Percentiles rank a stretch among this genome's conserved stretches.
phyloP scores from a whole-genome alignment of 2,329 filamentous ascomycete species.

The Cladophialophora carrionii region DNA sequence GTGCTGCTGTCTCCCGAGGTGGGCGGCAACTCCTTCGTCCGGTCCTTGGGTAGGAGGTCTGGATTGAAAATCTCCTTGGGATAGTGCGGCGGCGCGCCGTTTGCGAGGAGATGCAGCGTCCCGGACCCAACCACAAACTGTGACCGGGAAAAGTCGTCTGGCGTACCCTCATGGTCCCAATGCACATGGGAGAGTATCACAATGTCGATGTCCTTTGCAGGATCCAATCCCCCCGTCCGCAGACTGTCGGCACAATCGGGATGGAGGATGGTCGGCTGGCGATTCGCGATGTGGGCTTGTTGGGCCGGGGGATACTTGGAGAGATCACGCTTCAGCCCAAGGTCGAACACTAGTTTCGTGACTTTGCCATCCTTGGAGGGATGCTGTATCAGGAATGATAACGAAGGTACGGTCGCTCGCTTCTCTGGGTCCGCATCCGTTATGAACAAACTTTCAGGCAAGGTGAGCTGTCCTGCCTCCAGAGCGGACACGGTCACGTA shows the following conservation, averaged over 20 bases:
- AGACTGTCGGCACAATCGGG: conserved; percentile 43
- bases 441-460: conserved; percentile 54
- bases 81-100: conserved; percentile 40
- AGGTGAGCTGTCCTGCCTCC: conserved; percentile 51
- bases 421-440: conserved; percentile 50
- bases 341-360: conserved; percentile 56
- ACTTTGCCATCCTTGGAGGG: conserved; percentile 39
- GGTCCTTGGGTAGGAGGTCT: conserved; percentile 40
- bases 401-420: conserved; percentile 56
- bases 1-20: conserved; percentile 35
- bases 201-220: conserved; percentile 46
- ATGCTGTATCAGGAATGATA: conserved; percentile 59
- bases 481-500: conserved; percentile 46
- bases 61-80: conserved; percentile 40
- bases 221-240: conserved; percentile 43
- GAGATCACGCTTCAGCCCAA: conserved; percentile 55
- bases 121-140: conserved; percentile 58
- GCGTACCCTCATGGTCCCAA: conserved; percentile 51
- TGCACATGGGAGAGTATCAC: conserved; percentile 49
- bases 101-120: conserved; percentile 48
- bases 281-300: conserved; percentile 43
- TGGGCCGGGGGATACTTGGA: conserved; percentile 50
- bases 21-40: conserved; percentile 49
- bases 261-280: conserved; percentile 38
- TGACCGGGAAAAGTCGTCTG: conserved; percentile 54